Evolutionary conservation across 2,329 filamentous ascomycete species (phyloP), one percentile per base, ranked within the genome.

Genomic region (Phyllachora maydis): DNA sequence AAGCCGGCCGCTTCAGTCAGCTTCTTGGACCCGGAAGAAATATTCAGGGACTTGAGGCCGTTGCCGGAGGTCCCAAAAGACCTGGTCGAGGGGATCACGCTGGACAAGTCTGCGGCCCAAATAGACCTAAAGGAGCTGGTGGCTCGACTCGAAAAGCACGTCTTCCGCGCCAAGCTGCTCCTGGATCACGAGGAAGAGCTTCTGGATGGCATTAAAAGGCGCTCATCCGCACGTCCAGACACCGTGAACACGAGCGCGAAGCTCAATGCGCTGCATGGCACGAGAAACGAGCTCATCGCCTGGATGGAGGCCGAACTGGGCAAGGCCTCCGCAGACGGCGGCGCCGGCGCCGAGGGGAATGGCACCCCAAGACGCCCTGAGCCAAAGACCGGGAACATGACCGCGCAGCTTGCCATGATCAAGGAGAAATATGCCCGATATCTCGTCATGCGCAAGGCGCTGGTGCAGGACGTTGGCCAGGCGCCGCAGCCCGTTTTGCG

Each of bases 301-400:
- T 74, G 68, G 68, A 70, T 74, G 27, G 68, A 74, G 39, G 48
- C 46, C 4, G 69, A 73, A 38, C 44, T 74, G 12, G 47, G 53
- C 24, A 63, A 60, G 26, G 62, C 64, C 2, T 50, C 54, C 15
- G 32, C 25, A 4, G 30, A 33, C 8, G 32, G 28, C 9, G 17
- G 17, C 4, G 36, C 38, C 1, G 22, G 21, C 7, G 30, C 35
- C 4, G 37, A 39, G 5, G n/a, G n/a, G n/a, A n/a, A n/a, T n/a
- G n/a, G n/a, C n/a, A n/a, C n/a, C n/a, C n/a, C n/a, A n/a, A n/a
- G n/a, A n/a, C n/a, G n/a, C n/a, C n/a, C n/a, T n/a, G 31, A 32
- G 12, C 25, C 33, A 4, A 37, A 38, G 8, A 30, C 33, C 18
- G 31, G 25, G n/a, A 30, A 43, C 14, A 46, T 56, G 21, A 45